These are phyloP conservation scores for Labyrinthula sp. DNA, from an alignment of 352 stramenopile genomes.

Conservation along the genomic window DNA sequence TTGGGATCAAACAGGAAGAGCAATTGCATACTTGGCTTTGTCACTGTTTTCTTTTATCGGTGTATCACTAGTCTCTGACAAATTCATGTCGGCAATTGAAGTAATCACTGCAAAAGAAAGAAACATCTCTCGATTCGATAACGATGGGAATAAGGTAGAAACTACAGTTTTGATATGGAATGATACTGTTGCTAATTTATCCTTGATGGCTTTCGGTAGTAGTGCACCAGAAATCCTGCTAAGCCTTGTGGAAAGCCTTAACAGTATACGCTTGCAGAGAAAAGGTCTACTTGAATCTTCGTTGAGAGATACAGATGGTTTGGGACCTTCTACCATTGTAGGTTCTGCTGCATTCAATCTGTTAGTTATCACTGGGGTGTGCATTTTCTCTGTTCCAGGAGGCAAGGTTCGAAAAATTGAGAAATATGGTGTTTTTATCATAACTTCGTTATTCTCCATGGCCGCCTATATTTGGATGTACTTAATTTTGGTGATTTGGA, in stretches of 20 bases:
- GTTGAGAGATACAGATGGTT: conserved; percentile 17
- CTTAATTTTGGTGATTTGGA: too few relatives aligned
- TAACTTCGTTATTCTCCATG: conserved; percentile 36
- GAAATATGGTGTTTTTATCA: conserved; percentile 32
- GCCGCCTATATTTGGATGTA: conserved; percentile 38
- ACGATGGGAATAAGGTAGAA: conserved; percentile 18
- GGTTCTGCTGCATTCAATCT: conserved; percentile 37
- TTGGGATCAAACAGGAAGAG: background rate
- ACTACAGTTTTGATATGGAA: conserved; percentile 33
- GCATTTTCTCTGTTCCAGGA: conserved; percentile 12
- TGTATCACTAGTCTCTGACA: conserved; percentile 26
- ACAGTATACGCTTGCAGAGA: conserved; percentile 4
- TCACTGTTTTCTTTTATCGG: conserved; percentile 21
- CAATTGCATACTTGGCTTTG: conserved; percentile 17
- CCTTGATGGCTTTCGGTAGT: conserved; percentile 37
- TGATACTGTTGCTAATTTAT: conserved; percentile 36
- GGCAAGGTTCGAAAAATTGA: conserved; percentile 30
- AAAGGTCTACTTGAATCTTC: too few relatives aligned
- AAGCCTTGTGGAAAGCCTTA: conserved; percentile 35
- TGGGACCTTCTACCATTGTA: conserved; percentile 34
- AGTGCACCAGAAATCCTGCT: conserved; percentile 38
- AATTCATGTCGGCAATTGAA: conserved; percentile 37
- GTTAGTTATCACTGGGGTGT: conserved; percentile 34
- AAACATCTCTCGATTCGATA: conserved; percentile 13
- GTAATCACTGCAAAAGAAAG: conserved; percentile 33